Evolutionary conservation across 345 rosid species (phyloP).

Genomic region (Populus simonii): DNA sequence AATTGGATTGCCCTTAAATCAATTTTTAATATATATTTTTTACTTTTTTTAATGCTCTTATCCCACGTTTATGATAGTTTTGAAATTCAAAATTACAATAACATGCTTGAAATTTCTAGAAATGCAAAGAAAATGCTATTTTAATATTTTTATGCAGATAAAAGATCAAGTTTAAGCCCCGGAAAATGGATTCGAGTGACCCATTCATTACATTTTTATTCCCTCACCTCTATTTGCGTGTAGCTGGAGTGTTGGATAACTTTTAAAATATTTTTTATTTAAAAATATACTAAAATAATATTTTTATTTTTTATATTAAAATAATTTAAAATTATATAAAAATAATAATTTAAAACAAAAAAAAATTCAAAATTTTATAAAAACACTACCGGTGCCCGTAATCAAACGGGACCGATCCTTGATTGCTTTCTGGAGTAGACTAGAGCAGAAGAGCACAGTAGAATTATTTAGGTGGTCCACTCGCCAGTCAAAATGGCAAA

Average conservation of each 20-base stretch:
- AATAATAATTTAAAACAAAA: too few relatives aligned
- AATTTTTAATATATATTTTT: neutral
- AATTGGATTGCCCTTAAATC: neutral
- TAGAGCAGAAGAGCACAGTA: neutral
- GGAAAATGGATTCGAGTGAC: neutral
- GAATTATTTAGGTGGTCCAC: constrained; percentile 1
- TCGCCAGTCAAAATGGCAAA: constrained; percentile 17
- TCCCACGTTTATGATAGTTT: neutral
- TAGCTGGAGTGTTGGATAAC: too few relatives aligned
- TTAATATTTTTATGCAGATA: neutral
- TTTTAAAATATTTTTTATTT: too few relatives aligned
- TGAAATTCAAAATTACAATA: neutral
- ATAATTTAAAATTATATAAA: too few relatives aligned
- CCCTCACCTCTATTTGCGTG: too few relatives aligned
- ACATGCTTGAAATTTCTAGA: neutral
- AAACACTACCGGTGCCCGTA: too few relatives aligned
- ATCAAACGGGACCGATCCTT: too few relatives aligned
- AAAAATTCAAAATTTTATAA: too few relatives aligned
- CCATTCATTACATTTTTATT: neutral
- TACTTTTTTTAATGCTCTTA: neutral
- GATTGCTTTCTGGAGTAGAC: neutral
- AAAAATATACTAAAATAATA: too few relatives aligned
- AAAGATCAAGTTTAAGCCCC: neutral
- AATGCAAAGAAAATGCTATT: neutral
- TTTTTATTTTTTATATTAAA: too few relatives aligned